These are phyloP conservation scores for Inonotus hispidus DNA, from an alignment of 1,284 basidiomycete species.

Conservation along the genomic window DNA sequence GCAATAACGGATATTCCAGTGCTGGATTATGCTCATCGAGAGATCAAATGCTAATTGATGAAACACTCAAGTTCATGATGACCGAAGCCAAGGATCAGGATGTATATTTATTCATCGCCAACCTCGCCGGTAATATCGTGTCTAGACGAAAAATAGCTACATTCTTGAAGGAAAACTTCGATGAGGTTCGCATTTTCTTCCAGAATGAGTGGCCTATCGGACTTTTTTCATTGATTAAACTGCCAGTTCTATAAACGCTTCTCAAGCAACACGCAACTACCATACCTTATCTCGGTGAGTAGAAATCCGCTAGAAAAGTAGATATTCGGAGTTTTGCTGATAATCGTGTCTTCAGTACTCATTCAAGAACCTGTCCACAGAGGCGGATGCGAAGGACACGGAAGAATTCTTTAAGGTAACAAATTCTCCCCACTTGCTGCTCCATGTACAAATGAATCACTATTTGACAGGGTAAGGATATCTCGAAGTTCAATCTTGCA, in stretches of 20 bases:
- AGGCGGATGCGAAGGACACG: slow-evolving; percentile 63
- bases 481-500: slow-evolving; percentile 55
- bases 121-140: slow-evolving; percentile 39
- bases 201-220: not conserved
- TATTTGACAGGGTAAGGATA: slow-evolving; percentile 49
- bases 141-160: slow-evolving; percentile 37
- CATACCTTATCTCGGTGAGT: slow-evolving; percentile 45
- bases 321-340: not conserved
- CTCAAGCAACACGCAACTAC: slow-evolving; percentile 60
- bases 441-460: not conserved
- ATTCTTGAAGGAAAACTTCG: slow-evolving; percentile 57
- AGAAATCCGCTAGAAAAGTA: not conserved
- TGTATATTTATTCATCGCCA: slow-evolving; percentile 49
- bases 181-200: slow-evolving; percentile 35
- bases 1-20: slow-evolving; percentile 20
- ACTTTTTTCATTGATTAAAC: not conserved
- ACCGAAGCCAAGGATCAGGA: slow-evolving; percentile 61
- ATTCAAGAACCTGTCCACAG: slow-evolving; percentile 57
- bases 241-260: slow-evolving; percentile 65
- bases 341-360: slow-evolving; percentile 36
- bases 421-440: not conserved
- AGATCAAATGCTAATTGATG: slow-evolving; percentile 44
- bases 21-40: slow-evolving; percentile 41
- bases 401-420: slow-evolving; percentile 29
- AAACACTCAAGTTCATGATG: slow-evolving; percentile 56